Base-by-base conservation (phyloP, 2,329 filamentous ascomycete species). In the Chlorencoelia australis region DNA sequence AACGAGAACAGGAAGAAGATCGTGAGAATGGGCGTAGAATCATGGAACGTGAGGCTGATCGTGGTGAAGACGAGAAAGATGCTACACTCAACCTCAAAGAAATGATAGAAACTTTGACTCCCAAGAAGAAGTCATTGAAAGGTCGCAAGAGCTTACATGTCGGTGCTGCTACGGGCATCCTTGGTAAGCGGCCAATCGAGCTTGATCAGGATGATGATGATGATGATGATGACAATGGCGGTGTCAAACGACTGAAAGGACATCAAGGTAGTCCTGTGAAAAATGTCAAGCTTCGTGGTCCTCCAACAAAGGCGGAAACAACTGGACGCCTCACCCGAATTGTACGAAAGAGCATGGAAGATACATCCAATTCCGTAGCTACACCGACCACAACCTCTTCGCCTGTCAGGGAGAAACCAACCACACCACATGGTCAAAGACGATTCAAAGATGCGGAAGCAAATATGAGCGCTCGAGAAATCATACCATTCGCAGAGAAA, bases 71-170 rank as follows among this genome's bases (percentile, higher is more conserved):
- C 22, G 73, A 77, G 21, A 70, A 66, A 30, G 79, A 84, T 44
- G 66, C 65, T 3, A 82, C 80, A 0, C 59, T 77, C 22, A 84
- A 75, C 43, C 61, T 89, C 28, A 81, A 75, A 44, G 80, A 85
- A 45, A 79, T 86, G 73, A 89, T 89, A 42, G 71, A 81, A 42
- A 82, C 75, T 39, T 66, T 89, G 44, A 86, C 81, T 16, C 83
- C 84, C 0, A 84, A 82, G 59, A 84, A 85, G 56, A 78, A 73
- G 36, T 59, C 62, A 5, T 48, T 82, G 5, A 75, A 69, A 38
- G 75, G 75, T 10, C 75, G 82, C 26, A 88, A 88, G 61, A 88
- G 82, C 53, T 65, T 88, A 33, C 78, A 82, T 45, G 74, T 85
- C 14, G 82, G 82, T 26, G 82, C 80, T 48, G 82, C 82, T 10